Base-by-base conservation (phyloP, 1,284 basidiomycete species). In the Ceratobasidium sp. region DNA sequence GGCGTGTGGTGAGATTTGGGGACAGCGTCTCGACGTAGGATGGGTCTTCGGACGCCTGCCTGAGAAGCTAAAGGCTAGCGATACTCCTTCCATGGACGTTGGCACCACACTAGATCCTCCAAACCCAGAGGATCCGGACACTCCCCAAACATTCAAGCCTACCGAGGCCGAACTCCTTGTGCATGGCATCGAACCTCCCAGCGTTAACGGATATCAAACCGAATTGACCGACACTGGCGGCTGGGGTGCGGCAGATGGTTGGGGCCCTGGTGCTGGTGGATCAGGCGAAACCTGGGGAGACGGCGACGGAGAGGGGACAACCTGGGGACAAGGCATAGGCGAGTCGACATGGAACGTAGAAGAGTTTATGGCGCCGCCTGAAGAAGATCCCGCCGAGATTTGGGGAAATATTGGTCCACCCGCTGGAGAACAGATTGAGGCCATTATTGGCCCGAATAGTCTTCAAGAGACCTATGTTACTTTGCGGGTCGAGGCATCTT, bases 381-480 rank as follows among this genome's bases (percentile, higher is more conserved):
- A 66, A 28, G 51, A 40, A 26, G 75, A 77, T 28, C 75, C 75
- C 3, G 64, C 40, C 5, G 60, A 53, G 12, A 60, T 68, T 20
- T 77, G 75, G 75, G 75, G 75, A 2, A 68, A 68, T 46, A 58
- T 55, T 26, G 75, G 63, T 26, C 75, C 75, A 20, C 51, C 75
- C 13, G 64, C 53, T 4, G 10, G 39, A n/a, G 75, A 77, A 58
- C 75, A 51, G 40, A 33, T 77, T 26, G 75, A 77, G 39, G 53
- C 64, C 13, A 33, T 77, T 4, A 77, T 77, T 49, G 75, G 75
- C 1, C 75, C 75, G 2, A 77, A 77, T 53, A 46, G 61, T 12
- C 75, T 77, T 33, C 55, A 51, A 23, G 64, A 68, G 7, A 77
- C 53, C 53, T 77, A 77, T 40, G 75, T 77, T 58, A 77, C 75